These are phyloP conservation scores for Trichoderma citrinoviride DNA, from an alignment of 2,329 filamentous ascomycete genomes.

Conservation along the genomic window DNA sequence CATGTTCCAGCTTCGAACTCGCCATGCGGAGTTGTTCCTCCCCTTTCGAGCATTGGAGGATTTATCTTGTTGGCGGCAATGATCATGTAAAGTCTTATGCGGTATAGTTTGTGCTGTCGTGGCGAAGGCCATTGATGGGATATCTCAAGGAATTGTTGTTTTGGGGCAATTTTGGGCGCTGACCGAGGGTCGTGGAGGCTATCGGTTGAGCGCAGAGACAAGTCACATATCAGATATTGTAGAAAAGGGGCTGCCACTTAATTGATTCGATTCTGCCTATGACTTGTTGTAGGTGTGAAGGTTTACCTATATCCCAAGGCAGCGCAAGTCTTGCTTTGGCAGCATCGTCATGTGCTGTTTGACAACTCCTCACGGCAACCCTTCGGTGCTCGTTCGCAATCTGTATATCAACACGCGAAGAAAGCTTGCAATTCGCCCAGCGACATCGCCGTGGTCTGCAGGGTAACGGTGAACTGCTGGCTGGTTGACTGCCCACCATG, in stretches of 20 bases:
- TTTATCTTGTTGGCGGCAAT: constrained; percentile 31
- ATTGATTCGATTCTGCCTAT: not conserved
- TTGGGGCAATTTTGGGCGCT: constrained; percentile 27
- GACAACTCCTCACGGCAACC: too few species aligned
- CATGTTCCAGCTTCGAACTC: constrained; percentile 32
- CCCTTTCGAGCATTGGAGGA: constrained; percentile 28
- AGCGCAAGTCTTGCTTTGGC: too few species aligned
- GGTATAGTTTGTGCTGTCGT: not conserved
- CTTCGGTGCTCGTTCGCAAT: too few species aligned
- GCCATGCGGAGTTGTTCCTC: constrained; percentile 24
- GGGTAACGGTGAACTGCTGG: not conserved
- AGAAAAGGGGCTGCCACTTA: not conserved
- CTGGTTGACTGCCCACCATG: not conserved
- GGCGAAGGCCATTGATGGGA: not conserved
- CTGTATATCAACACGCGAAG: not conserved
- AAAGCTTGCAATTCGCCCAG: not conserved
- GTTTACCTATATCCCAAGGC: too few species aligned
- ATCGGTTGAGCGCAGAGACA: not conserved
- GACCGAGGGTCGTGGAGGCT: constrained; percentile 22
- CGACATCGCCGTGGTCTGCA: not conserved
- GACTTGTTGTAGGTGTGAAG: too few species aligned
- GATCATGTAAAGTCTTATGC: constrained; percentile 26
- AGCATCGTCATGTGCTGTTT: too few species aligned
- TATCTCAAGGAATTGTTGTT: constrained; percentile 23
- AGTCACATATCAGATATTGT: not conserved